Base-by-base conservation (phyloP, 495 filamentous ascomycete genomes). In the Aspergillus baeticus region DNA sequence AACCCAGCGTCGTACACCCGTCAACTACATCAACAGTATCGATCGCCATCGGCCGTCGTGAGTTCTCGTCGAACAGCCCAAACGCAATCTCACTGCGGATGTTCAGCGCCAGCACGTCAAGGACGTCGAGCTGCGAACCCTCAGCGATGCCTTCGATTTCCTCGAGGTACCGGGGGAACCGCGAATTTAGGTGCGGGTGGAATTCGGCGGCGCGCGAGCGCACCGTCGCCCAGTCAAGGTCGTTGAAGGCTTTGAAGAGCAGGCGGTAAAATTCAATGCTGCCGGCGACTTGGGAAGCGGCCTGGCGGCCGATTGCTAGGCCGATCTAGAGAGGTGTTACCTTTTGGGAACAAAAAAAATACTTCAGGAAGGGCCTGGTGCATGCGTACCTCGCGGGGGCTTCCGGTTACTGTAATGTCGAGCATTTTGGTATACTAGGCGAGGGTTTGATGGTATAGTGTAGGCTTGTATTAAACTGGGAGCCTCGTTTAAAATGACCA, bases 41-140 rank as follows among this genome's bases (percentile, higher is more conserved):
- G n/a, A n/a, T n/a, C n/a, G n/a, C n/a, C n/a, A n/a, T n/a, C n/a
- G n/a, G n/a, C n/a, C n/a, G n/a, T n/a, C n/a, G n/a, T n/a, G n/a
- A n/a, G n/a, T n/a, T n/a, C n/a, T 89, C 86, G 10, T 75, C 76
- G 58, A 84, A 85, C 36, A 77, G 66, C 3, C 86, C 86, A 45
- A 86, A 82, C 0, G 80, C 76, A 52, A 89, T 87, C 68, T 89
- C 86, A 5, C 83, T 88, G 17, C 86, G 78, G 17, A 86, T 78
- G 54, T 90, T 89, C 37, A 88, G 56, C 6, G 87, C 84, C 7
- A 88, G 67, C 37, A 90, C 84, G 54, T 85, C 81, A 0, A 80
- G 61, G 23, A 86, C 69, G 11, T 74, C 62, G 13, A 80, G 57
- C 1, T 63, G 68, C 0, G 85, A 77, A 11, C 85, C 86, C n/a